phyloP scores from a whole-genome alignment of 1,284 basidiomycete genomes.

The Rhodotorula sp. region DNA sequence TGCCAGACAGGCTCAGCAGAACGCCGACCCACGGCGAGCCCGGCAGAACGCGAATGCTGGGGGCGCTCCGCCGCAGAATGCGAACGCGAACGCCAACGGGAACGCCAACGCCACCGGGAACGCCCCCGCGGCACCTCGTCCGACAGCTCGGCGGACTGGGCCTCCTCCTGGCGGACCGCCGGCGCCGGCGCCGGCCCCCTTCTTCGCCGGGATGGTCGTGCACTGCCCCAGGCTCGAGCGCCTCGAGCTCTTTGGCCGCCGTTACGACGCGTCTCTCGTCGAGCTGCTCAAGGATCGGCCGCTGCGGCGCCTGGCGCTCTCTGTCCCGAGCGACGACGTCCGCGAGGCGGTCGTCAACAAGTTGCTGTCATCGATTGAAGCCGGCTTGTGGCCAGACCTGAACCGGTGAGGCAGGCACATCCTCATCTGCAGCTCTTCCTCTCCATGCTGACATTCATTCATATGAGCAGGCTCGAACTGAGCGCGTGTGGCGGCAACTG shows the following conservation, averaged over 20 bases:
- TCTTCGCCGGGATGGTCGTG: slow-evolving; percentile 17
- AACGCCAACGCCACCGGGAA: too few relatives aligned
- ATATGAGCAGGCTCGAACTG: slow-evolving; percentile 17
- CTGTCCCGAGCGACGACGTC: slow-evolving; percentile 11
- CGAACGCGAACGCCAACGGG: too few relatives aligned
- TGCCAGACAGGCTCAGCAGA: too few relatives aligned
- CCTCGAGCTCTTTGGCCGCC: slow-evolving; percentile 24
- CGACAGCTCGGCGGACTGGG: background rate
- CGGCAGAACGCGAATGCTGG: too few relatives aligned
- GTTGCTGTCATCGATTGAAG: background rate
- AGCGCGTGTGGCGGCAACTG: slow-evolving; percentile 22
- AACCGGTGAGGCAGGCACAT: background rate
- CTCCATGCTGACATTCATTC: background rate
- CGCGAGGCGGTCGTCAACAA: background rate
- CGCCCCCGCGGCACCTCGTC: too few relatives aligned
- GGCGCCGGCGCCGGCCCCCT: background rate
- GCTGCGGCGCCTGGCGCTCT: slow-evolving; percentile 8
- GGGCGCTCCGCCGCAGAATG: too few relatives aligned
- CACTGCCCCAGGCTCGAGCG: slow-evolving; percentile 11
- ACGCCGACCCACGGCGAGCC: too few relatives aligned
- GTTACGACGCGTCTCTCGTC: slow-evolving; percentile 4
- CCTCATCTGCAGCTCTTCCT: background rate
- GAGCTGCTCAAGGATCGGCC: background rate
- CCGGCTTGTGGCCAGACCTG: background rate
- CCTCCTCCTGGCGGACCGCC: background rate